Base-by-base conservation (phyloP, 1,284 basidiomycete species). In the Athelia sp. region DNA sequence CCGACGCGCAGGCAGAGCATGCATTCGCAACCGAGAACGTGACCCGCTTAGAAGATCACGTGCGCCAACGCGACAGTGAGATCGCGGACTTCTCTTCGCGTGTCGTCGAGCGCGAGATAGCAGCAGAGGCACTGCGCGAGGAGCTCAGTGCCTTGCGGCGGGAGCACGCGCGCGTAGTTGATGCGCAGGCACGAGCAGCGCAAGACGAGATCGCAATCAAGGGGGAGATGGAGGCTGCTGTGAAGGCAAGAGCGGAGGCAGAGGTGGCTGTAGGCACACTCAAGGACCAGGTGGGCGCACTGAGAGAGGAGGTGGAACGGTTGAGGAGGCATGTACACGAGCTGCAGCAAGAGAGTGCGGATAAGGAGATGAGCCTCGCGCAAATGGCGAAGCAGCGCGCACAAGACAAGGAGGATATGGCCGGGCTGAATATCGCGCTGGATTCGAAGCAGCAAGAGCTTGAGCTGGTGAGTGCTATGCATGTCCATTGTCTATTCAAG, bases 361-460 rank as follows among this genome's bases (percentile, higher is more conserved):
- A 83, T 55, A 89, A 87, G 69, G 91, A 94, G 53, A 76, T 94
- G 38, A 83, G 82, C 56, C 76, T 95, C 22, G 71, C 81, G n/a
- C 86, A 89, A 57, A 65, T 90, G 46, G 74, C 75, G 50, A 87
- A 87, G 63, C 77, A 87, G 57, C 76, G 79, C 31, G 70, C 74
- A 0, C 77, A 85, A 60, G 78, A 88, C 51, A 83, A 83, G 60
- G 88, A 93, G 47, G 91, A 93, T 62, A 67, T 88, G 40, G 70
- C 80, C 48, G 87, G 89, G 34, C 69, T 94, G 54, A 93, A 93
- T 59, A 88, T 92, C 38, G 92, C 90, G 0, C 66, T 94, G 52
- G 90, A 93, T 64, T 84, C 90, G 19, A 94, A 94, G 67, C 92
- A 94, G 61, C 90, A 93, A 61, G 91, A 94, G 62, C 71, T 95